Evolutionary conservation across 164 flowering plant genomes (phyloP), one percentile per base, ranked within the genome.

Genomic region (Berberis vulgaris): DNA sequence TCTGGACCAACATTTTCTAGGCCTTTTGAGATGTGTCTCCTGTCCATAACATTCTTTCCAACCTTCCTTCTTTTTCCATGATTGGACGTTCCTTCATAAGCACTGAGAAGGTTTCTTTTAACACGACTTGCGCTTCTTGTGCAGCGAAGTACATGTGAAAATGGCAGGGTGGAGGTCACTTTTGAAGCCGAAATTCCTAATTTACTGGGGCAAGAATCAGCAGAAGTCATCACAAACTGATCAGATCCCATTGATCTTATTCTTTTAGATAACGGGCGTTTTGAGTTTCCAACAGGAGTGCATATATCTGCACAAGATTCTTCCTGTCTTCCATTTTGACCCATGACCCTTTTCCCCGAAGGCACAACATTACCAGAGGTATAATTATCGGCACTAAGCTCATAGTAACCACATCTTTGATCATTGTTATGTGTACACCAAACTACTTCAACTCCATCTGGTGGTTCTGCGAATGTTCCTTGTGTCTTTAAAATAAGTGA

Each of bases 401-500:
- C 98, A 80, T 94, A 94, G 67, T 87, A 91, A 13, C 96, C 98
- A 85, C 96, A 88, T 67, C 70, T 81, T 71, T 76, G 78, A 13
- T 80, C 76, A 42, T 78, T 69, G 77, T 84, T 76, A 75, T 80
- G 89, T 2, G 65, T 72, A 69, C 92, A 87, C 95, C 97, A 91
- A 64, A 69, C 70, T 26, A 86, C 75, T 53, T 83, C 78, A 52
- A 73, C 84, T 41, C 85, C 93, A 62, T 79, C 80, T 66, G 98
- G 96, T 47, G 97, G 87, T 12, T 80, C 84, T 40, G 97, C 91
- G 65, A 87, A 42, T 59, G 84, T 86, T 65, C 97, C 97, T 71
- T 82, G 95, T 8, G 97, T 87, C 78, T 94, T 94, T 65, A 94
- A 68, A 78, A 94, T 84, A 64, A 94, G 95, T 41, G 97, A 88